A percentile compares a stretch with the other conserved stretches of the same genome.
These are phyloP conservation scores for Eucalyptus dawsonii DNA, from an alignment of 345 rosid genomes.

Conservation along the genomic window DNA sequence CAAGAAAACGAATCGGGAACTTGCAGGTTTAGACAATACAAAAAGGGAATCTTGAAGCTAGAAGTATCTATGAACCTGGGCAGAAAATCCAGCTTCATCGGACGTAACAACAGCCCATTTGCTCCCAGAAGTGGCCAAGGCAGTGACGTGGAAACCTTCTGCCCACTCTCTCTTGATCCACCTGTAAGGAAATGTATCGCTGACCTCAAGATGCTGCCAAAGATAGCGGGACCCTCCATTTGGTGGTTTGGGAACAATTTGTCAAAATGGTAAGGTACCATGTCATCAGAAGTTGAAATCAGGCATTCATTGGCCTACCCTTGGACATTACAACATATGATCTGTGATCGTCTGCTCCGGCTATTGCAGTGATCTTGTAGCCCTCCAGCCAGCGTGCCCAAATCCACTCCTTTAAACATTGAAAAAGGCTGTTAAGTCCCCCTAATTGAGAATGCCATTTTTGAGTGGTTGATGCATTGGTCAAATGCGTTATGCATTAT, in stretches of 20 bases:
- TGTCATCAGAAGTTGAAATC: background rate
- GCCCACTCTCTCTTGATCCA: conserved; percentile 56
- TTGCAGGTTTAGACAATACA: background rate
- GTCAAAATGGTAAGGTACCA: background rate
- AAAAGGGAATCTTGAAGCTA: background rate
- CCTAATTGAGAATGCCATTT: background rate
- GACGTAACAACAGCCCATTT: conserved; percentile 12
- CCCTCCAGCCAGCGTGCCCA: conserved; percentile 86
- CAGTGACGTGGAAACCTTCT: conserved; percentile 75
- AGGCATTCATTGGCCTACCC: conserved; percentile 15
- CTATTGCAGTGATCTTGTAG: conserved; percentile 81
- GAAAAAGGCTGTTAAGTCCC: background rate
- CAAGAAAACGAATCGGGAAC: background rate
- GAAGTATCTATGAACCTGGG: background rate
- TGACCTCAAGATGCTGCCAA: conserved; percentile 79
- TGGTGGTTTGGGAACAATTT: background rate
- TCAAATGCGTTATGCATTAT: background rate
- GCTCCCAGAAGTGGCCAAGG: conserved; percentile 14
- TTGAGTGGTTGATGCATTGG: background rate
- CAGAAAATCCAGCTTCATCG: background rate
- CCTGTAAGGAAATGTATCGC: conserved; percentile 85
- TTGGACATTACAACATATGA: conserved; percentile 91
- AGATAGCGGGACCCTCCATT: conserved; percentile 61
- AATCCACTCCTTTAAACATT: conserved; percentile 63
- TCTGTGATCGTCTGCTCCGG: conserved; percentile 75